These are phyloP conservation scores for Scheffersomyces insectosa DNA, from an alignment of 1,139 yeast genomes.

Conservation along the genomic window DNA sequence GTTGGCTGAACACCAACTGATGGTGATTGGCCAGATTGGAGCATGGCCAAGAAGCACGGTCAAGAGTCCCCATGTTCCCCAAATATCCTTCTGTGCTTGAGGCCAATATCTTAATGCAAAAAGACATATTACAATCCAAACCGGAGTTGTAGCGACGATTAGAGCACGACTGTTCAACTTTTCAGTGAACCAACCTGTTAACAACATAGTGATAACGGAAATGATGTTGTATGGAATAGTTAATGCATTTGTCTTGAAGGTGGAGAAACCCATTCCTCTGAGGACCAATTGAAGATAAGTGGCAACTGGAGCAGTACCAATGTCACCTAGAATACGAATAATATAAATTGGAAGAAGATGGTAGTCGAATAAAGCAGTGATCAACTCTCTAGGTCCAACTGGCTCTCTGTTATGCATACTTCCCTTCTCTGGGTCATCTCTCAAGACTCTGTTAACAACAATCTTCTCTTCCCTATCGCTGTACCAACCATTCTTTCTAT, in stretches of 20 bases:
- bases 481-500: slow-evolving; percentile 61
- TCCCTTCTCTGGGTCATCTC: slow-evolving; percentile 72
- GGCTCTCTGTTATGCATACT: slow-evolving; percentile 69
- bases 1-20: slow-evolving; percentile 23
- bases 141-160: slow-evolving; percentile 14
- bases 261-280: slow-evolving; percentile 53
- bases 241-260: slow-evolving; percentile 55
- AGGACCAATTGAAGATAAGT: slow-evolving; percentile 56
- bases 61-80: slow-evolving; percentile 22
- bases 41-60: slow-evolving; percentile 20
- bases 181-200: slow-evolving; percentile 43
- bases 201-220: slow-evolving; percentile 37
- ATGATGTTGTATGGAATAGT: slow-evolving; percentile 51
- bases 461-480: slow-evolving; percentile 62
- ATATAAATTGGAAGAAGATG: slow-evolving; percentile 58
- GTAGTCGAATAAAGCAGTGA: slow-evolving; percentile 48
- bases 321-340: slow-evolving; percentile 49
- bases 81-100: slow-evolving; percentile 16
- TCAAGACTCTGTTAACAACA: slow-evolving; percentile 58
- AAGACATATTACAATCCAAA: slow-evolving; percentile 19
- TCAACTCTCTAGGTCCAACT: slow-evolving; percentile 38
- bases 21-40: slow-evolving; percentile 19
- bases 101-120: slow-evolving; percentile 20
- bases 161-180: slow-evolving; percentile 34
- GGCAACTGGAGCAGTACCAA: slow-evolving; percentile 41